These are phyloP conservation scores for Medicago ruthenica DNA, from an alignment of 306 rosid species.

Conservation along the genomic window DNA sequence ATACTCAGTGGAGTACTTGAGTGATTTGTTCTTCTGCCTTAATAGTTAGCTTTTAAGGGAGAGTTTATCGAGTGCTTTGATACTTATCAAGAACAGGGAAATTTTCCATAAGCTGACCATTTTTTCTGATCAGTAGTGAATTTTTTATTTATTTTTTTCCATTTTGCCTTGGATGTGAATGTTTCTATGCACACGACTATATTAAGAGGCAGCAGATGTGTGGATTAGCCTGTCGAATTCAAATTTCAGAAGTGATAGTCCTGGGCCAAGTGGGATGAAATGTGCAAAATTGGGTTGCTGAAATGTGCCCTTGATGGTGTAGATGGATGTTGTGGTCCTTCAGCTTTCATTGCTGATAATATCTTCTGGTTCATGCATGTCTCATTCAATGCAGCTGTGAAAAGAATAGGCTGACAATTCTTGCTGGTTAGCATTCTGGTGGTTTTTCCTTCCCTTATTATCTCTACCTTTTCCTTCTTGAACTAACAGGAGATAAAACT, in stretches of 20 bases:
- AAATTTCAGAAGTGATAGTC: slow-evolving; percentile 88
- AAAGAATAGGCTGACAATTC: slow-evolving; percentile 61
- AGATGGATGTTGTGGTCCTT: slow-evolving; percentile 43
- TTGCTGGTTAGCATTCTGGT: slow-evolving; percentile 76
- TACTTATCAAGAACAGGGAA: slow-evolving; percentile 2
- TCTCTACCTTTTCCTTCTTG: neutral
- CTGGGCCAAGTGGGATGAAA: slow-evolving; percentile 93
- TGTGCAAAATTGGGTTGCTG: slow-evolving; percentile 90
- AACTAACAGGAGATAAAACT: slow-evolving; percentile 46
- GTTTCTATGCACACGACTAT: slow-evolving; percentile 49
- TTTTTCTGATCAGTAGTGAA: slow-evolving; percentile 16
- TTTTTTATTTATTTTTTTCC: neutral
- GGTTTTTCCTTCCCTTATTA: slow-evolving; percentile 42
- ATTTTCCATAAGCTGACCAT: neutral
- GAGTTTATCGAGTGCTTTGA: neutral
- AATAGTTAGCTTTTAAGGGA: neutral
- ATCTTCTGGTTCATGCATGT: slow-evolving; percentile 44
- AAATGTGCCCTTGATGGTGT: slow-evolving; percentile 41
- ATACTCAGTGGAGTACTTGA: neutral
- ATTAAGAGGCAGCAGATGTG: neutral
- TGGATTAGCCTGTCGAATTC: slow-evolving; percentile 54
- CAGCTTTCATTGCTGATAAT: slow-evolving; percentile 47
- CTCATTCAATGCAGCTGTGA: slow-evolving; percentile 55
- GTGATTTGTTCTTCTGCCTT: neutral
- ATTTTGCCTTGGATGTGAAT: slow-evolving; percentile 34